Base-by-base conservation (phyloP, 495 filamentous ascomycete genomes). In the Talaromyces proteolyticus region DNA sequence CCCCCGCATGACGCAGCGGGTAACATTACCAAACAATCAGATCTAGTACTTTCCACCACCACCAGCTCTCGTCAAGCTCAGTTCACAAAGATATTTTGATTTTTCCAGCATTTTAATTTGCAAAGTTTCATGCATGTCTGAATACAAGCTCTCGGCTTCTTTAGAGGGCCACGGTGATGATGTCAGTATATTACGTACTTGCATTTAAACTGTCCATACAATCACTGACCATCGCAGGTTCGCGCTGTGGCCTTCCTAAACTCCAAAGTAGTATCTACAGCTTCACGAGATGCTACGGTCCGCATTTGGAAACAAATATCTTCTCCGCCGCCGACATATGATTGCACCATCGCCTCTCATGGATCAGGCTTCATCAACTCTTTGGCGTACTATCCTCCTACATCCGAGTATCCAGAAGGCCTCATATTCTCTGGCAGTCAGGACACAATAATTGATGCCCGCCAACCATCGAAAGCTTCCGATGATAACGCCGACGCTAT, bases 391-490 rank as follows among this genome's bases (percentile, higher is more conserved):
- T 63, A 90, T 3, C 79, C 80, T 2, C 87, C 91, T 4, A 84
- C 80, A n/a, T 40, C 74, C 16, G 66, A 79, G 23, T 85, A 81
- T 55, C 83, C 89, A 1, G 83, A 94, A 21, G 93, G 93, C 20
- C 77, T 96, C 11, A 73, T 96, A 8, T 69, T 95, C 18, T 94
- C 91, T 8, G 89, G 87, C 53, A 91, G 92, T 47, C 84, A 88
- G 54, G 94, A 97, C 56, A 80, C 87, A 7, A 89, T 97, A 49
- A 95, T 99, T 56, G 93, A 96, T 58, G 89, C 91, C 14, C 82
- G 88, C 60, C 79, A 83, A 56, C 84, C 87, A 2, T 73, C 72
- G 22, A 78, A 77, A 55, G 64, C 79, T 29, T 71, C 81, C 1
- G 73, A 78, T 47, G 86, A 89, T 47, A 86, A 90, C 69, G 89